A percentile compares a stretch with the other conserved stretches of the same genome.
Conservation (phyloP, 176 grass and related monocot genomes). For the Elaeis guineensis region DNA sequence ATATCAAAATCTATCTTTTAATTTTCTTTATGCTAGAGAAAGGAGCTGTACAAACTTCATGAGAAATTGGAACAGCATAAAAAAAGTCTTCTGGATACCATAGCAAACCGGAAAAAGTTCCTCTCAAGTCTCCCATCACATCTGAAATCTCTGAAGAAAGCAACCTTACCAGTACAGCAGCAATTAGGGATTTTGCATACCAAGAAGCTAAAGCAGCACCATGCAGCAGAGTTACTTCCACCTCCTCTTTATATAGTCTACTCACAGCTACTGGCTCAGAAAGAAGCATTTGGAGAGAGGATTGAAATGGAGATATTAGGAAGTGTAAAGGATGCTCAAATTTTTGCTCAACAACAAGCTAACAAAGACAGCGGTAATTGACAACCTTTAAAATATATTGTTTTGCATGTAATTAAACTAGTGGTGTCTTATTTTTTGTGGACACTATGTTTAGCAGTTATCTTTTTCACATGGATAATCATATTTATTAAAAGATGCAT, state of each 20-base stretch:
- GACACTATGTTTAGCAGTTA: no score
- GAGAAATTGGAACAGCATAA: slow-evolving; percentile 71
- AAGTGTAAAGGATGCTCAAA: slow-evolving; percentile 84
- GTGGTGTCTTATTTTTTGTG: no score
- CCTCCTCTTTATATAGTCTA: slow-evolving; percentile 74
- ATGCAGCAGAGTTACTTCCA: slow-evolving; percentile 78
- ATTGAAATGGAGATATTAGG: slow-evolving; percentile 87
- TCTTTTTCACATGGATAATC: no score
- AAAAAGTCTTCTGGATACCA: slow-evolving; percentile 49
- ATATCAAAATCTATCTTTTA: not conserved
- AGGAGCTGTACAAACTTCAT: slow-evolving; percentile 79
- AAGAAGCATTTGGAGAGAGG: slow-evolving; percentile 94
- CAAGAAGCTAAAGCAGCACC: slow-evolving; percentile 87
- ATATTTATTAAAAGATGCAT: no score
- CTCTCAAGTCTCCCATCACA: slow-evolving; percentile 88
- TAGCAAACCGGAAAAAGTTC: slow-evolving; percentile 78
- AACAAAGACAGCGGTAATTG: slow-evolving; percentile 64
- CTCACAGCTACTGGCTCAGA: slow-evolving; percentile 81
- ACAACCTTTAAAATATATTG: no score
- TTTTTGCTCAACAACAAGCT: slow-evolving; percentile 63
- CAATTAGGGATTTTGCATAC: slow-evolving; percentile 86
- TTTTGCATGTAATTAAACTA: no score
- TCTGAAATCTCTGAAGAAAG: slow-evolving; percentile 99
- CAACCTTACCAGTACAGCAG: slow-evolving; percentile 90
- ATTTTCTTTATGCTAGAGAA: slow-evolving; percentile 43